Base-by-base conservation (phyloP, 2,329 filamentous ascomycete species). In the Metarhizium anisopliae region DNA sequence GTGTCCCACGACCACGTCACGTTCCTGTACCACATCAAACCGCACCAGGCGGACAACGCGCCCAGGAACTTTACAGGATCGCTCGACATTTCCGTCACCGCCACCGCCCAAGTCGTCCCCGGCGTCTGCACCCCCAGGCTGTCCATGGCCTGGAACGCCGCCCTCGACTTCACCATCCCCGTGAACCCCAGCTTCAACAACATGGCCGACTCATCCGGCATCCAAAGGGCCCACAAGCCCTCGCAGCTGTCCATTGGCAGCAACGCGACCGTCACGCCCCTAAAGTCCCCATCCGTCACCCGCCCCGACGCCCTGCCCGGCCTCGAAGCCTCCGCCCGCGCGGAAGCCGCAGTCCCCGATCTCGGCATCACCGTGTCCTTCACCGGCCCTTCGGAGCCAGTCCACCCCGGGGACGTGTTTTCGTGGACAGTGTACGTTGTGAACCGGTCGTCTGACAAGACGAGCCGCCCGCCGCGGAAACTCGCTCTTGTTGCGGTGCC, bases 351-450 rank as follows among this genome's bases (percentile, higher is more conserved):
- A 52, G 67, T 82, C 43, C 78, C 79, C 3, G 80, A 86, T 57
- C 81, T 89, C 52, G 87, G 87, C 57, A 81, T 93, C 56, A 89
- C 85, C 40, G 83, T 93, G 72, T 90, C 86, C 45, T 86, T 94
- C 65, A 81, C 80, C 6, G 84, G 81, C 0, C 86, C 87, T 38
- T 58, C 69, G 13, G 64, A 70, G 25, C 75, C 78, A 54, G 75
- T 89, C 29, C 77, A 75, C 56, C 79, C 84, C 0, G 86, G 86
- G 42, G 78, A 88, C 50, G 75, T 84, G 52, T 91, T 94, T 67
- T 74, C 76, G 45, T 90, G 89, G 85, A 80, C 79, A 38, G 78
- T 92, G 16, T 87, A 90, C 64, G 84, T 92, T 42, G 85, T 90
- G 60, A 94, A 93, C 68, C 82, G 86, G 51, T 83, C 81, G 50